Base-by-base conservation (phyloP, 768 basidiomycete species). In the Fistulinella prunicolor region DNA sequence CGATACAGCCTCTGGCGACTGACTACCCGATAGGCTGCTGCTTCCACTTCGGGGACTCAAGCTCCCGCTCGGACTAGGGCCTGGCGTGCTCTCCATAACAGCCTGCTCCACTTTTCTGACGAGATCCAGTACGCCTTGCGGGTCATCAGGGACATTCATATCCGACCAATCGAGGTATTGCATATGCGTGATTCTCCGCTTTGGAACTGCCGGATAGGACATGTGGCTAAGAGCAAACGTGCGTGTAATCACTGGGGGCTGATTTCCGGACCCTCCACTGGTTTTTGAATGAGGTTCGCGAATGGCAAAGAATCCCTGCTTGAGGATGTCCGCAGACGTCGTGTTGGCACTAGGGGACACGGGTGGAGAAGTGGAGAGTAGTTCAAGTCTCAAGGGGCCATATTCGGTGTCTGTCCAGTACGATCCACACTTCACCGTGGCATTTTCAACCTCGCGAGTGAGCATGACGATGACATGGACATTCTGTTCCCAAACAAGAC, bases 81-180 rank as follows among this genome's bases (percentile, higher is more conserved):
- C 60, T 10, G 63, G 65, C 0, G 63, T 63, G 14, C 60, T 67
- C 42, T 64, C 65, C 23, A 45, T 53, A 1, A 57, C 57, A 8
- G 61, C 59, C 10, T 54, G 55, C 32, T 67, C 83, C n/a, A 92
- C 85, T 52, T 84, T 82, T 50, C 74, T 76, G 44, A 96, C 79
- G 20, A 98, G 76, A 13, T 77, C 72, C 35, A 96, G 69, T 17
- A 97, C 72, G 7, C 84, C 86, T 7, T 79, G 71, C 0, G 94
- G 84, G 49, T 91, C 83, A 12, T 86, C 82, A 0, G 95, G 95
- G 12, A 98, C 92, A 63, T 94, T 94, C 73, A 97, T 86, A 60
- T 98, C 95, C 2, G 94, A 92, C 95, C 95, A 98, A 32, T 87
- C 86, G 32, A 94, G 76, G 61, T 93, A 97, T 65, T 98, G 95